Evolutionary conservation across 805 yeast genomes (phyloP), one percentile per base, ranked within the genome.

Genomic region (Cyberlindnera xishuangbannaensis): DNA sequence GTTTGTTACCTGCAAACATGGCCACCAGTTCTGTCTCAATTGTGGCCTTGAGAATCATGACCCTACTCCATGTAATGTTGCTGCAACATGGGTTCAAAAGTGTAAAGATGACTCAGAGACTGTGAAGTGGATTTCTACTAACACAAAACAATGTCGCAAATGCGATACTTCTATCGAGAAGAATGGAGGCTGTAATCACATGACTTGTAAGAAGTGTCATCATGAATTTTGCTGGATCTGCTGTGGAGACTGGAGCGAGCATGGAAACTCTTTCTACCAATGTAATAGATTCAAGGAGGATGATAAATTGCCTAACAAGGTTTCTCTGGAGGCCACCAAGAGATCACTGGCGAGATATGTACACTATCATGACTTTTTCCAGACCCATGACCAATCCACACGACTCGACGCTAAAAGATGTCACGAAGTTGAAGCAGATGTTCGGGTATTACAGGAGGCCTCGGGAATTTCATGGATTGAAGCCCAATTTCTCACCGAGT

Each of bases 181-280:
- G 50, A 83, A 83, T 53, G 97, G 97, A 15, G 98, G 98, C 0
- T 92, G 98, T 61, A 90, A 90, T 58, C 98, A 92, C 59, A 90
- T 92, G 95, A 71, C 77, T 1, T 92, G 98, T 56, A 65, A 73
- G 4, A 78, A 76, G 38, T 92, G 98, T 56, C 52, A 56, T 10
- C 59, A 73, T 54, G 84, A 88, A 53, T 92, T 87, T 53, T 92
- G 98, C 58, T 92, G 98, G 98, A 76, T 88, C 25, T 92, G 98
- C 58, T 55, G 74, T 41, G 78, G 78, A 4, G 71, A 65, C 21
- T 90, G 98, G 98, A 49, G 54, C 1, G 59, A 59, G 12, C 97
- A 90, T 59, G 76, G 76, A 4, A 64, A 68, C 18, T 61, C 65
- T 27, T 76, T 65, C 58, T 87, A 76, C 56, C 73, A 75, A 37